A percentile compares a stretch with the other conserved stretches of the same genome.
phyloP scores from a whole-genome alignment of 495 filamentous ascomycete genomes.

The Geopyxis carbonaria region DNA sequence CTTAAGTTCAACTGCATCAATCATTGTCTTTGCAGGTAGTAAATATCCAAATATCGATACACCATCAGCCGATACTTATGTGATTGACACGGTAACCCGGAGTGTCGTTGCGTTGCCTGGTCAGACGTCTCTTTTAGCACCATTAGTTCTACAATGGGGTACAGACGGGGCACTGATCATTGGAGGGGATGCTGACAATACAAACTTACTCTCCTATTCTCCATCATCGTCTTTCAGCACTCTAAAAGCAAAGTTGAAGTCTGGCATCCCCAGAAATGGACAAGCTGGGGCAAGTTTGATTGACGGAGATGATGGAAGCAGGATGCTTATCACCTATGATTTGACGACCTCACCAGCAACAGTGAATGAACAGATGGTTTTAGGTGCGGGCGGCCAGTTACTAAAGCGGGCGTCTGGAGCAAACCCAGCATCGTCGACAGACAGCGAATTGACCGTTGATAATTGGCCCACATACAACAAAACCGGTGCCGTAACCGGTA shows the following conservation, averaged over 20 bases:
- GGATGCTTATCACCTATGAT: slow-evolving; percentile 67
- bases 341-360: slow-evolving; percentile 58
- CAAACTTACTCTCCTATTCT: slow-evolving; percentile 47
- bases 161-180: slow-evolving; percentile 53
- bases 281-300: slow-evolving; percentile 33
- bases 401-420: slow-evolving; percentile 30
- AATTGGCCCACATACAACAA: slow-evolving; percentile 67
- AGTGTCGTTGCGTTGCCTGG: slow-evolving; percentile 37
- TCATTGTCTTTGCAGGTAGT: slow-evolving; percentile 73
- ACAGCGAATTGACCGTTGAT: slow-evolving; percentile 31
- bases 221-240: slow-evolving; percentile 42
- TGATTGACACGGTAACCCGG: slow-evolving; percentile 45
- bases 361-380: slow-evolving; percentile 33
- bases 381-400: slow-evolving; percentile 11
- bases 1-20: slow-evolving; percentile 47
- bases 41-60: slow-evolving; percentile 29
- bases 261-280: slow-evolving; percentile 30
- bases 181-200: slow-evolving; percentile 52
- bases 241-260: slow-evolving; percentile 42
- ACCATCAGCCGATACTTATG: slow-evolving; percentile 57
- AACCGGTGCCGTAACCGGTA: slow-evolving; percentile 46
- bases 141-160: slow-evolving; percentile 65
- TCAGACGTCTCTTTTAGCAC: slow-evolving; percentile 41
- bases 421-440: neutral
- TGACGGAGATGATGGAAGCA: slow-evolving; percentile 57